A percentile compares a stretch with the other conserved stretches of the same genome.
These are phyloP conservation scores for Eucalyptus viminalis DNA, from an alignment of 345 rosid genomes.

Conservation along the genomic window DNA sequence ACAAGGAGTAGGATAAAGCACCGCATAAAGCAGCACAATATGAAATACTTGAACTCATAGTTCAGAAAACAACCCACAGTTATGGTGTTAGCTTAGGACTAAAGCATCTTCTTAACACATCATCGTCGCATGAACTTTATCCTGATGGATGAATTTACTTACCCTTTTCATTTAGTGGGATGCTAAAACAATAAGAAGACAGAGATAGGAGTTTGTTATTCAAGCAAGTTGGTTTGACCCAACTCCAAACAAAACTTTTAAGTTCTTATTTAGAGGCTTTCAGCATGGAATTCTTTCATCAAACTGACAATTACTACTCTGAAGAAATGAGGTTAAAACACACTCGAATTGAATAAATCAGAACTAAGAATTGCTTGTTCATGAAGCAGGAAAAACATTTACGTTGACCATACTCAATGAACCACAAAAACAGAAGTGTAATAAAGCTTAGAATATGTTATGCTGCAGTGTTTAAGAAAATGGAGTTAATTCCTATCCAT, in stretches of 20 bases:
- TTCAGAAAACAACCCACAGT: background rate
- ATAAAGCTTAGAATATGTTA: background rate
- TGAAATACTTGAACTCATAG: background rate
- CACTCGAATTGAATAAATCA: background rate
- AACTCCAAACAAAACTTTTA: background rate
- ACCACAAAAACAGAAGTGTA: background rate
- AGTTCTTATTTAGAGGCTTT: background rate
- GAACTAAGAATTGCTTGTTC: background rate
- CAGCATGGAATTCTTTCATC: background rate
- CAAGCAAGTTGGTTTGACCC: background rate
- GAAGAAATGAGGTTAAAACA: background rate
- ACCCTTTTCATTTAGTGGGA: background rate
- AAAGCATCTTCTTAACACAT: background rate
- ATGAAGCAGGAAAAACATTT: background rate
- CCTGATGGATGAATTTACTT: background rate
- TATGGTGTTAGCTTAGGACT: background rate
- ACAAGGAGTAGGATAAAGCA: background rate
- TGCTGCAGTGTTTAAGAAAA: background rate
- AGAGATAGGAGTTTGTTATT: background rate
- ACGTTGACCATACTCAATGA: background rate
- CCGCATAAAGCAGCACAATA: background rate
- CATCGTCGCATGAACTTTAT: background rate
- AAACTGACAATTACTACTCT: background rate
- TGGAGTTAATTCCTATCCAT: background rate
- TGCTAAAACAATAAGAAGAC: background rate